Evolutionary conservation across 768 basidiomycete species (phyloP).

Genomic region (Kwoniella dendrophila): DNA sequence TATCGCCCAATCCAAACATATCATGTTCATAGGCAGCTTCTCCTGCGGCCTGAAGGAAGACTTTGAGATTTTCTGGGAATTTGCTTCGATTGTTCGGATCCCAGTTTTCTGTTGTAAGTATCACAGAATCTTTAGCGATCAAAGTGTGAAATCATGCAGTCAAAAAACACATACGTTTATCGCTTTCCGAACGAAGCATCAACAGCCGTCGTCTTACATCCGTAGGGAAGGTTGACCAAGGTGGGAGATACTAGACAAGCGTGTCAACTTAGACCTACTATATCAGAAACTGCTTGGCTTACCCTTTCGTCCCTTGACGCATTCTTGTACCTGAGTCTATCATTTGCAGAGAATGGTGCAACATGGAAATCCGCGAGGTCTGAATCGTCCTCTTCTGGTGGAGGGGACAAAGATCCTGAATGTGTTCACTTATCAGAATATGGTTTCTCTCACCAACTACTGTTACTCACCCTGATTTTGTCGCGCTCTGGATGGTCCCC

Average conservation of each 20-base stretch:
- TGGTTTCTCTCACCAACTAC: not conserved
- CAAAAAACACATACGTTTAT: conserved; percentile 29
- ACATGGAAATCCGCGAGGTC: not conserved
- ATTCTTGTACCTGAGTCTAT: conserved; percentile 24
- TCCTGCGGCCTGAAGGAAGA: conserved; percentile 70
- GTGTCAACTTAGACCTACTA: not conserved
- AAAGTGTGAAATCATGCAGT: too few species aligned
- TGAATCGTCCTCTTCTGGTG: not conserved
- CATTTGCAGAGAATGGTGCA: not conserved
- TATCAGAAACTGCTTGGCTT: conserved; percentile 2
- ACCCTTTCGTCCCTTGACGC: conserved; percentile 35
- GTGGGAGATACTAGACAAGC: conserved; percentile 34
- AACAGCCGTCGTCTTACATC: conserved; percentile 26
- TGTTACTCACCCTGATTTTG: conserved; percentile 5
- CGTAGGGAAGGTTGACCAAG: conserved; percentile 34
- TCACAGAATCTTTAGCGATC: not conserved
- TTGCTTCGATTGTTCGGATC: conserved; percentile 69
- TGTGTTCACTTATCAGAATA: not conserved
- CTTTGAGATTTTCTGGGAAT: conserved; percentile 81
- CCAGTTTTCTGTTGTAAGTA: conserved; percentile 64
- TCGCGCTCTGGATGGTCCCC: conserved; percentile 16
- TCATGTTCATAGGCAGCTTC: conserved; percentile 76
- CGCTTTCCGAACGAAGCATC: conserved; percentile 23
- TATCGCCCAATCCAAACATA: conserved; percentile 62
- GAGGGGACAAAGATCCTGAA: conserved; percentile 12